These are phyloP conservation scores for Cordyceps pruinosa DNA, from an alignment of 2,329 filamentous ascomycete genomes.

Conservation along the genomic window DNA sequence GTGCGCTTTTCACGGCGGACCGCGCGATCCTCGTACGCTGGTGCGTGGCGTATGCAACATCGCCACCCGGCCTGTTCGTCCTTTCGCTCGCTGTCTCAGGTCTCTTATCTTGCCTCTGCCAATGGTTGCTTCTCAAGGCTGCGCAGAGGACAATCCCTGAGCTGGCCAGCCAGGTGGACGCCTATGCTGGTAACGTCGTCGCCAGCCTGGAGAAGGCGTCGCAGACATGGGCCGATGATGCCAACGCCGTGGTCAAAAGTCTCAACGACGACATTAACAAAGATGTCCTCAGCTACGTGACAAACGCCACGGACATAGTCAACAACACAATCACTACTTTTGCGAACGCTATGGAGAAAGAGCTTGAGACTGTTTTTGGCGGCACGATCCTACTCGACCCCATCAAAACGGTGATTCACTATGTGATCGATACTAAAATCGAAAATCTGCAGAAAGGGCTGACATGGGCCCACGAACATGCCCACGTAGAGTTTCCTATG, in stretches of 20 bases:
- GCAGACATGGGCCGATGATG: constrained; percentile 66
- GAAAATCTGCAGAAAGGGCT: constrained; percentile 76
- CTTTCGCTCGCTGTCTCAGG: constrained; percentile 76
- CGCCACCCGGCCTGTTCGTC: constrained; percentile 73
- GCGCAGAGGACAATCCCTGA: constrained; percentile 71
- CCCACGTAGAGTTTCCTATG: constrained; percentile 71
- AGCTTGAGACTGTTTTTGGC: constrained; percentile 72
- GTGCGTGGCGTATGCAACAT: constrained; percentile 82
- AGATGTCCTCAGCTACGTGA: constrained; percentile 81
- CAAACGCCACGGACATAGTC: constrained; percentile 71
- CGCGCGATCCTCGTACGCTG: constrained; percentile 71
- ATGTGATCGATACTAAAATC: constrained; percentile 80
- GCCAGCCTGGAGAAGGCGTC: constrained; percentile 65
- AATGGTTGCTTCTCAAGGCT: constrained; percentile 65
- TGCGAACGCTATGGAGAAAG: constrained; percentile 66
- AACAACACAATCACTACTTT: constrained; percentile 83
- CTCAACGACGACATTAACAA: constrained; percentile 75
- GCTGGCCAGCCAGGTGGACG: constrained; percentile 65
- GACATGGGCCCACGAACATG: constrained; percentile 89
- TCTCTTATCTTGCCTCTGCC: constrained; percentile 74
- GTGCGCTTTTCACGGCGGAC: constrained; percentile 56
- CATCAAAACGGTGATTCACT: constrained; percentile 73
- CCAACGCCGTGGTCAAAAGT: constrained; percentile 64
- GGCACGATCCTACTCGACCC: constrained; percentile 73
- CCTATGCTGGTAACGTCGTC: constrained; percentile 74